Conservation (phyloP, 116 monocot species). For the Papilionanthe hybrid region DNA sequence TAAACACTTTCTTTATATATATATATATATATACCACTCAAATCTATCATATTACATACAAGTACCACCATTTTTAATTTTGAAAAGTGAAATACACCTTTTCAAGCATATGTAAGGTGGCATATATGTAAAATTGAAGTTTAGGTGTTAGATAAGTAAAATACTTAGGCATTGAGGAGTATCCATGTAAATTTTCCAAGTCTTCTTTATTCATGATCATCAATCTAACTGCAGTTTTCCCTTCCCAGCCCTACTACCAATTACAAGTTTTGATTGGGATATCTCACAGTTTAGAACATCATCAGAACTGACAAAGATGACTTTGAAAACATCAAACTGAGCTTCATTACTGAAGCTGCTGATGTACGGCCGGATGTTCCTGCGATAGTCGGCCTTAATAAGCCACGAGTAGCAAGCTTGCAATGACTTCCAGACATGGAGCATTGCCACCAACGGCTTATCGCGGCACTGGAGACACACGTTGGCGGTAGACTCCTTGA, state of each 20-base stretch:
- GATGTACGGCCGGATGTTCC: constrained; percentile 19
- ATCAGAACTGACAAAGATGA: constrained; percentile 33
- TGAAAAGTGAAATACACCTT: too few relatives aligned
- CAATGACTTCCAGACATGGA: constrained; percentile 37
- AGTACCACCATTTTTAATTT: too few relatives aligned
- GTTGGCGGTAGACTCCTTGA: constrained; percentile 10
- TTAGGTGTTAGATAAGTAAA: too few relatives aligned
- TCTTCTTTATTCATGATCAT: not conserved
- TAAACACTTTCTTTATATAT: too few relatives aligned
- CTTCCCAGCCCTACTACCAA: not conserved
- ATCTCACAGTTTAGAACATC: constrained; percentile 14
- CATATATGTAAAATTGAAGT: too few relatives aligned
- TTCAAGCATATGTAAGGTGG: too few relatives aligned
- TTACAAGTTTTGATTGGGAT: not conserved
- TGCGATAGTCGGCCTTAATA: constrained; percentile 14
- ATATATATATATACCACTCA: too few relatives aligned
- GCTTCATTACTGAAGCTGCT: constrained; percentile 14
- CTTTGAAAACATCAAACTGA: constrained; percentile 34
- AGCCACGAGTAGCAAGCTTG: constrained; percentile 43
- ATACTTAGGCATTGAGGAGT: too few relatives aligned
- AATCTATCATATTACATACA: too few relatives aligned
- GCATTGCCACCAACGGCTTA: constrained; percentile 15
- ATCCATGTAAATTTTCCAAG: not conserved
- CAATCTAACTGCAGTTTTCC: not conserved
- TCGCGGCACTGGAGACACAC: constrained; percentile 16